Percentiles rank a stretch among this genome's conserved stretches.
These are phyloP conservation scores for Pythium rishiriense DNA, from an alignment of 352 stramenopile genomes.

Conservation along the genomic window DNA sequence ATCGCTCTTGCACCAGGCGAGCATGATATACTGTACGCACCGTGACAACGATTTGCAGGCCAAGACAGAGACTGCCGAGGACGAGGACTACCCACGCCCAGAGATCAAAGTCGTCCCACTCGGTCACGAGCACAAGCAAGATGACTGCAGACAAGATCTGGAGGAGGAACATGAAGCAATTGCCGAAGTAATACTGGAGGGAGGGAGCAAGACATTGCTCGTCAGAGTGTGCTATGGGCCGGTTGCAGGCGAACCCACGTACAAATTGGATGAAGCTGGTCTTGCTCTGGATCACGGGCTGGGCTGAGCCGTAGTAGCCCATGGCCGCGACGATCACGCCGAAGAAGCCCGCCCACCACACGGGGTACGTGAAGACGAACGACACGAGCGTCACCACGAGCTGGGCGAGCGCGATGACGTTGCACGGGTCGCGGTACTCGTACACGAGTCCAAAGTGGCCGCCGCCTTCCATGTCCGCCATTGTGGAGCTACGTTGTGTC, in stretches of 20 bases:
- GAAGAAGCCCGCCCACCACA: conserved; percentile 81
- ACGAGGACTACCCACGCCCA: conserved; percentile 76
- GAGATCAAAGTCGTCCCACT: conserved; percentile 75
- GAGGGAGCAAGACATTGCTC: background rate
- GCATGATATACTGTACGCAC: conserved; percentile 19
- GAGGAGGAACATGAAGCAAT: conserved; percentile 84
- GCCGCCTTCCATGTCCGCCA: conserved; percentile 72
- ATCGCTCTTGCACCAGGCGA: background rate
- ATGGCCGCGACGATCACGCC: conserved; percentile 76
- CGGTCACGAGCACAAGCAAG: conserved; percentile 71
- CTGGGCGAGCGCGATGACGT: conserved; percentile 78
- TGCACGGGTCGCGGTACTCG: conserved; percentile 82
- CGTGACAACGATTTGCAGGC: conserved; percentile 70
- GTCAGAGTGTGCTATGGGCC: too few relatives aligned
- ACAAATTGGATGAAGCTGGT: conserved; percentile 88
- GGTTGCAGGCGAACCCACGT: too few relatives aligned
- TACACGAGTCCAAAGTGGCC: conserved; percentile 79
- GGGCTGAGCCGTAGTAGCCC: conserved; percentile 81
- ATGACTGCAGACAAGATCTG: conserved; percentile 72
- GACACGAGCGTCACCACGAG: conserved; percentile 63
- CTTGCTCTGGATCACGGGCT: conserved; percentile 87
- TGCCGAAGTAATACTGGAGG: conserved; percentile 83
- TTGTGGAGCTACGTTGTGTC: conserved; percentile 23
- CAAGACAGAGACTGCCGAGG: conserved; percentile 67
- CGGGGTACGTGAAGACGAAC: conserved; percentile 81